Base-by-base conservation (phyloP, 495 filamentous ascomycete species). In the Xylaria intraflava region DNA sequence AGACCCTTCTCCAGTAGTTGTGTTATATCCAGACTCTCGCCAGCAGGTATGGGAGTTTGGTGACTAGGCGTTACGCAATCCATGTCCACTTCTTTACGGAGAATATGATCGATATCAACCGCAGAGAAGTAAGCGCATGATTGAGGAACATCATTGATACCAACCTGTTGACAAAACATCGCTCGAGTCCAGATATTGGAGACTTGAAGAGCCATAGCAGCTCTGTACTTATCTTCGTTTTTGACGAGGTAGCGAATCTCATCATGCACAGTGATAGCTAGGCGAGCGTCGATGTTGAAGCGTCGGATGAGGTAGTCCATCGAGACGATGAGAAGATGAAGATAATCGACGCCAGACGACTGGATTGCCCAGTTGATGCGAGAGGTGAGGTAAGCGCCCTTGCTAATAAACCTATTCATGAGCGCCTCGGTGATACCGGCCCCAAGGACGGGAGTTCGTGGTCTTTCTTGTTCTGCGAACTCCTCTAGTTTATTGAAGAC, bases 301-400 rank as follows among this genome's bases (percentile, higher is more conserved):
- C 82, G 85, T n/a, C 89, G 79, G 51, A 84, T 85, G 6, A 98
- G 80, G 65, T 95, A 93, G 65, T 97, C 91, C 93, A 98, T 99
- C 23, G 82, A 77, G 16, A 96, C 81, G 52, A 99, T 89, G 20
- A 99, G 73, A 9, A 99, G 85, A 61, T 99, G 93, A 10, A 99
- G 81, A 69, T 99, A 99, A 70, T 99, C 93, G 11, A 97, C 93
- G 27, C 93, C 93, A 7, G 88, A 93, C 2, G 90, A 95, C 60
- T 99, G 93, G 57, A 99, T 96, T 17, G 93, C 93, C 93, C 93
- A 99, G 65, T 99, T 99, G 72, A 99, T 96, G 16, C 93, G 83
- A 30, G 87, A 93, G 2, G 94, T 94, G 74, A 99, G 87, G 71
- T 92, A 99, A 42, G 85, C 89, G 26, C 91, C 91, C 61, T 86